Percentiles rank a stretch among this genome's conserved stretches.
phyloP scores from a whole-genome alignment of 345 rosid genomes.

The Syzygium grande region DNA sequence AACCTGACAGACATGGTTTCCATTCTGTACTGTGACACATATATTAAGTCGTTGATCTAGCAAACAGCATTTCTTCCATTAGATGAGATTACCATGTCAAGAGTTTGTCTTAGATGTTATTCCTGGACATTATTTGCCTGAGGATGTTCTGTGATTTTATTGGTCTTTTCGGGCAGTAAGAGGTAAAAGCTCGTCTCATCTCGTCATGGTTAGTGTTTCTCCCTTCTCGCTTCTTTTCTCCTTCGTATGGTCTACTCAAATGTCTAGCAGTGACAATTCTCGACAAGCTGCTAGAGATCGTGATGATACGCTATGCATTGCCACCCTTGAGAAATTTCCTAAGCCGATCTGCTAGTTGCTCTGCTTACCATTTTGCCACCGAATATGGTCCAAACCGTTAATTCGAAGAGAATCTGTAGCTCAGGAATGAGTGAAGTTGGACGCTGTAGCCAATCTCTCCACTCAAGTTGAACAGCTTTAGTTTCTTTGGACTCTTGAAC shows the following conservation, averaged over 20 bases:
- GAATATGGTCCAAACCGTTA: background rate
- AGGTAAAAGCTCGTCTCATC: background rate
- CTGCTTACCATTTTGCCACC: background rate
- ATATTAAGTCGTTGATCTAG: background rate
- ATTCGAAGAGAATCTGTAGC: background rate
- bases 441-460: background rate
- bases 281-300: background rate
- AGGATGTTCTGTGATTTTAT: background rate
- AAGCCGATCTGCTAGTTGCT: background rate
- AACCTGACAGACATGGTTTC: background rate
- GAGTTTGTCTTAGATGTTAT: background rate
- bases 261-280: background rate
- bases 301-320: background rate
- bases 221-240: background rate
- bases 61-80: background rate
- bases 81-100: background rate
- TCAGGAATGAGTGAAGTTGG: background rate
- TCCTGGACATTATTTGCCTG: background rate
- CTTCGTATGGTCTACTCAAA: background rate
- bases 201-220: background rate
- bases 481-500: background rate
- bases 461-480: background rate
- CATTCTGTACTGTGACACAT: background rate
- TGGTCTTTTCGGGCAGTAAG: background rate
- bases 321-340: background rate